Evolutionary conservation across 129 eudicot species (phyloP).

Genomic region (Flaveria linearis): DNA sequence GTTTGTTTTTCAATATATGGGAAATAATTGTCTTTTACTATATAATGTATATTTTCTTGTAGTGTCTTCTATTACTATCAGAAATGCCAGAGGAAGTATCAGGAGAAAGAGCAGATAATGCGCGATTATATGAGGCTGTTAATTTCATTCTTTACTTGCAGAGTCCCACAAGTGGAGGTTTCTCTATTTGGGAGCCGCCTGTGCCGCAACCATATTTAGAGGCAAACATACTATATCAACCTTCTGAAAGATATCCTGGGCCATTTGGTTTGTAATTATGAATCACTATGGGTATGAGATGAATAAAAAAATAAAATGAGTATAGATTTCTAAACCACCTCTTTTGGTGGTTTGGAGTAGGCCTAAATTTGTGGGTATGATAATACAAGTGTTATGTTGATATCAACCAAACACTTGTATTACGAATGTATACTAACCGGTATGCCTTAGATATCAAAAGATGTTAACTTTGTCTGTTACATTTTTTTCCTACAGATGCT

Average conservation of each 20-base stretch:
- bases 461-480: not conserved
- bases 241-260: not conserved
- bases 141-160: slow-evolving; percentile 37
- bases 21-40: not conserved
- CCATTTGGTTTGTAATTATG: no score
- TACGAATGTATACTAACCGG: not conserved
- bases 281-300: no score
- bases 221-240: slow-evolving; percentile 15
- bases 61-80: slow-evolving; percentile 48
- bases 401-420: no score
- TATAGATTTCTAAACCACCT: no score
- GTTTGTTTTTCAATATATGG: slow-evolving; percentile 1
- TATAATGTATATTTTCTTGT: slow-evolving; percentile 18
- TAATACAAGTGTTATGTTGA: no score
- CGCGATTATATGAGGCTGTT: slow-evolving; percentile 45
- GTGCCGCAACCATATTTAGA: slow-evolving; percentile 45
- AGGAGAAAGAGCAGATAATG: slow-evolving; percentile 37
- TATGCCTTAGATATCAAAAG: not conserved
- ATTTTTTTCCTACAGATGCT: slow-evolving; percentile 28
- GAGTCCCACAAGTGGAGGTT: slow-evolving; percentile 51
- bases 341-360: no score
- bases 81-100: slow-evolving; percentile 45
- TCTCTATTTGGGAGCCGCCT: slow-evolving; percentile 50
- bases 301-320: no score
- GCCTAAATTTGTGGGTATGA: no score